Evolutionary conservation across 2,329 filamentous ascomycete species (phyloP).

Genomic region (Teratosphaeria zuluensis): DNA sequence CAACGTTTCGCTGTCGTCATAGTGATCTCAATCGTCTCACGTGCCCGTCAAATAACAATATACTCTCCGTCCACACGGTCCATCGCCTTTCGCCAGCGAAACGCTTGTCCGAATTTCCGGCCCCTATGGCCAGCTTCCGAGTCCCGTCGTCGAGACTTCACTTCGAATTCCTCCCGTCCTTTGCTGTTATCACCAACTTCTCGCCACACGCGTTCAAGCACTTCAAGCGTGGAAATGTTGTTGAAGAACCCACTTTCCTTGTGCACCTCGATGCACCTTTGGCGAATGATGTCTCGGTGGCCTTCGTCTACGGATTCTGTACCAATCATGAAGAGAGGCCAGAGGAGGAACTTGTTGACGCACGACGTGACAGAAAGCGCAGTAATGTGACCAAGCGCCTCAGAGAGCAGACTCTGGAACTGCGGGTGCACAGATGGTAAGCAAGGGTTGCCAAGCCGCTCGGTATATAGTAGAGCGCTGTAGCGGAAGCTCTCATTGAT

Average conservation of each 20-base stretch:
- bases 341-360: slow-evolving; percentile 81
- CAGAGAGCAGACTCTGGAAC: slow-evolving; percentile 74
- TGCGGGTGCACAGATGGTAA: slow-evolving; percentile 63
- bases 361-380: slow-evolving; percentile 62
- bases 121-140: slow-evolving; percentile 11
- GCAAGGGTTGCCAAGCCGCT: slow-evolving; percentile 70
- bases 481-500: slow-evolving; percentile 88
- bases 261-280: slow-evolving; percentile 77
- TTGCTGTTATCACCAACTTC: slow-evolving; percentile 17
- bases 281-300: slow-evolving; percentile 68
- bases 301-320: slow-evolving; percentile 77
- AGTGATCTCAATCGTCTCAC: not conserved
- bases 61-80: slow-evolving; percentile 42
- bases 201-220: slow-evolving; percentile 75
- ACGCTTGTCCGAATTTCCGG: slow-evolving; percentile 29
- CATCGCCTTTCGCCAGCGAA: slow-evolving; percentile 44
- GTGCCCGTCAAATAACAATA: slow-evolving; percentile 36
- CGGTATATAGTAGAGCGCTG: slow-evolving; percentile 78
- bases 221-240: slow-evolving; percentile 75
- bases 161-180: slow-evolving; percentile 17
- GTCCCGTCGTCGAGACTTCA: slow-evolving; percentile 19
- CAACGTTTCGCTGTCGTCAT: too few relatives aligned
- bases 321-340: slow-evolving; percentile 85
- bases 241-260: slow-evolving; percentile 86
- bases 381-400: slow-evolving; percentile 74